phyloP scores from a whole-genome alignment of 1,284 basidiomycete genomes.

The Ustilago shanxiensis region DNA sequence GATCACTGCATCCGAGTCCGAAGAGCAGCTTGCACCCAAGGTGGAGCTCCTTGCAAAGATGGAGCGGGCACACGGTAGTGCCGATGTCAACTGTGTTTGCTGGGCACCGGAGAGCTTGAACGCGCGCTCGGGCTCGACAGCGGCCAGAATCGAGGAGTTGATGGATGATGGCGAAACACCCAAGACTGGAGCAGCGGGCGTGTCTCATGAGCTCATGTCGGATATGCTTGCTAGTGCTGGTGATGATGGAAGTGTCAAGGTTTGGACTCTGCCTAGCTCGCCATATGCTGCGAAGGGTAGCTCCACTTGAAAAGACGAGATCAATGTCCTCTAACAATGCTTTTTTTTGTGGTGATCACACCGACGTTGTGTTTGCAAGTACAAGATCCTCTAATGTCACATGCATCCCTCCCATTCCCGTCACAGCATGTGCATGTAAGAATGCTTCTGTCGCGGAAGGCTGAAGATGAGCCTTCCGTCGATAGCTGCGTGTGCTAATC shows the following conservation, averaged over 20 bases:
- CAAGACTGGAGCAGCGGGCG: conserved; percentile 37
- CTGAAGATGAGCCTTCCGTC: too few species aligned
- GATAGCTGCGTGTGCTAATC: not conserved
- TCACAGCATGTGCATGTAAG: not conserved
- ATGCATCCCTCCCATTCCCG: not conserved
- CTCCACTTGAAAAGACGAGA: not conserved
- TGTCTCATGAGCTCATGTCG: conserved; percentile 65
- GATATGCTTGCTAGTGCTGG: conserved; percentile 81
- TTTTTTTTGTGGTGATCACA: not conserved
- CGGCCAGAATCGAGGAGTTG: conserved; percentile 47
- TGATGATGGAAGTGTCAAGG: conserved; percentile 80
- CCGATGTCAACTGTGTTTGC: conserved; percentile 81
- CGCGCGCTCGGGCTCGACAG: conserved; percentile 26
- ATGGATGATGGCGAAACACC: conserved; percentile 52
- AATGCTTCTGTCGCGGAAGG: too few species aligned
- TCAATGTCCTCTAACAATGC: not conserved
- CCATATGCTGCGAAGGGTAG: conserved; percentile 22
- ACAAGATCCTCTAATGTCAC: conserved; percentile 15
- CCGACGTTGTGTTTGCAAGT: not conserved
- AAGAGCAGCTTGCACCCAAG: conserved; percentile 29
- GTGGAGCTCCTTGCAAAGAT: conserved; percentile 52
- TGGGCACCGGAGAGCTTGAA: conserved; percentile 75
- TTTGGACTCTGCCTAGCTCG: conserved; percentile 74
- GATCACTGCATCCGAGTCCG: conserved; percentile 70
- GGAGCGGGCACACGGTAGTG: conserved; percentile 78